Conservation (phyloP, 331 rosid species). For the Dryas integrifolia region DNA sequence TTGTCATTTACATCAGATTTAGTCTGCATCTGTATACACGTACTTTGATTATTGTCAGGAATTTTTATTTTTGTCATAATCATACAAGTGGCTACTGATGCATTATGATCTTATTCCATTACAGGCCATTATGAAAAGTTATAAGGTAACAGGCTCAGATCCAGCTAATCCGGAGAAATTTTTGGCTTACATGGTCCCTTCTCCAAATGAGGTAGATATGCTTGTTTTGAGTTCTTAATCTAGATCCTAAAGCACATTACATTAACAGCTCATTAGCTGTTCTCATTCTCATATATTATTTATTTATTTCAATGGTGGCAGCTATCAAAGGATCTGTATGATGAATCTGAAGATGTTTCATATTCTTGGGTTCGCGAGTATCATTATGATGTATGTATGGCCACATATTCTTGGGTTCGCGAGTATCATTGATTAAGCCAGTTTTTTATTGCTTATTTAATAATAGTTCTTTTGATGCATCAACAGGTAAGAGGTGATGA, state of each 20-base stretch:
- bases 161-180: conserved; percentile 81
- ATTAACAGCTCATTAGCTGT: neutral
- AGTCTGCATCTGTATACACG: neutral
- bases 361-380: conserved; percentile 91
- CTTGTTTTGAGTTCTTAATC: conserved; percentile 5
- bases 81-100: conserved; percentile 7
- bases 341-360: conserved; percentile 76
- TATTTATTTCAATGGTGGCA: conserved; percentile 46
- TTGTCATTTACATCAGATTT: neutral
- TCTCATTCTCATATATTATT: neutral
- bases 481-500: conserved; percentile 82
- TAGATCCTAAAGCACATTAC: conserved; percentile 1
- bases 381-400: conserved; percentile 73
- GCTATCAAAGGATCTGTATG: conserved; percentile 84
- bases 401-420: conserved; percentile 68
- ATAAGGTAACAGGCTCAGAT: conserved; percentile 61
- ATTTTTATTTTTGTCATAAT: neutral
- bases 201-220: conserved; percentile 76
- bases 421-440: conserved; percentile 52
- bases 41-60: neutral
- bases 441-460: conserved; percentile 2
- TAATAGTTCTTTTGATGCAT: conserved; percentile 19
- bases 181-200: conserved; percentile 92
- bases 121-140: conserved; percentile 95
- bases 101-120: conserved; percentile 26